Evolutionary conservation across 1,284 basidiomycete species (phyloP), one percentile per base, ranked within the genome.

Genomic region (Ceratobasidium sp.): DNA sequence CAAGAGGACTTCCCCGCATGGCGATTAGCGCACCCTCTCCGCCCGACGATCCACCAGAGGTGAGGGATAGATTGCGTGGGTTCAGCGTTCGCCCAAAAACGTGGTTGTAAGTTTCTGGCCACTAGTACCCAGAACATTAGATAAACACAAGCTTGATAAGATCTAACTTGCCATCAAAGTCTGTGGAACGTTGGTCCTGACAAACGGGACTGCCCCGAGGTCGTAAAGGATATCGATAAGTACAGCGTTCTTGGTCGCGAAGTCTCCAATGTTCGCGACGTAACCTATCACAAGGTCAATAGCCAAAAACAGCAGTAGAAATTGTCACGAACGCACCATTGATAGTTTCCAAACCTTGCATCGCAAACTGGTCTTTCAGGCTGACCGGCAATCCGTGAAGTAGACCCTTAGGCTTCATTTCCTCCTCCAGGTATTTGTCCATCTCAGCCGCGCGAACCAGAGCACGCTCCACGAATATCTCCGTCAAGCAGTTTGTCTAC

Each of bases 1-100:
- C 91, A 54, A 92, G 79, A 33, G 86, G 85, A 74, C 87, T 88
- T n/a, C 90, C 91, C 40, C 86, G 86, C 74, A 89, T 83, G n/a
- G 89, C 87, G 50, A 92, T 84, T 68, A 93, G 83, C 3, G 91
- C 91, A 57, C 90, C 89, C 83, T 93, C 92, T 48, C 91, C 91
- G 64, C 91, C 91, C 65, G 87, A 89, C 78, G 88, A 89, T 20
- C 91, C 91, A n/a, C 91, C 91, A 1, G 87, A 82, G n/a, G 88
- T 87, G 33, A 90, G 84, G 78, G 84, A 83, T 62, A 86, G 86
- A 82, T 91, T 90, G 82, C 86, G 87, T 13, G 90, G 90, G 81
- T 91, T 91, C 17, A 84, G 69, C 3, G 88, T 88, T 61, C 87
- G 84, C 28, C 90, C 90, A 81, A 86, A 90, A 46, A 91, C 84